Conservation (phyloP, 2,329 filamentous ascomycete species). For the Fusarium sp. region DNA sequence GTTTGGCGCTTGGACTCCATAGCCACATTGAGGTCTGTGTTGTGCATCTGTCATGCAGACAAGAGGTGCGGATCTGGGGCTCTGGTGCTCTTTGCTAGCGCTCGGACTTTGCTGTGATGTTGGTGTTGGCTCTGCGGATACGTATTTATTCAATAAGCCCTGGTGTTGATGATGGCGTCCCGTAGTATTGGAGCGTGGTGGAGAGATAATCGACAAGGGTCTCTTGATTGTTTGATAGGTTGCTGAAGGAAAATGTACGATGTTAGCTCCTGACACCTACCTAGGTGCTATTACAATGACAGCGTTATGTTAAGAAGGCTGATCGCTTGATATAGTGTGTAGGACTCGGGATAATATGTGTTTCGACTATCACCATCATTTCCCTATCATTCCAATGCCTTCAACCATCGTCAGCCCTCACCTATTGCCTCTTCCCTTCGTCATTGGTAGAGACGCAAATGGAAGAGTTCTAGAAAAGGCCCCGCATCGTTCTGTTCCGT, state of each 20-base stretch:
- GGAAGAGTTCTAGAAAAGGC: constrained; percentile 48
- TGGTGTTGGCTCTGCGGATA: constrained; percentile 11
- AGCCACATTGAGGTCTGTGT: constrained; percentile 33
- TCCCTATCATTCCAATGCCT: background rate
- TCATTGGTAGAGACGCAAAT: constrained; percentile 39
- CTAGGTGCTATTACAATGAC: no score
- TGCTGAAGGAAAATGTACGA: background rate
- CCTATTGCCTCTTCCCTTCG: background rate
- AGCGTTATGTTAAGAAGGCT: background rate
- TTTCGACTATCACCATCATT: background rate
- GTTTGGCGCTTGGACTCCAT: background rate
- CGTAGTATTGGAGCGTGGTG: background rate
- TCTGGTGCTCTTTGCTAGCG: constrained; percentile 14
- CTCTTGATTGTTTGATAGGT: background rate
- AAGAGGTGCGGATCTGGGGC: constrained; percentile 12
- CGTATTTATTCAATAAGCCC: constrained; percentile 3
- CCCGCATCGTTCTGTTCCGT: constrained; percentile 44
- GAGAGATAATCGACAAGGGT: background rate
- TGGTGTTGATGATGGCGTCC: constrained; percentile 13
- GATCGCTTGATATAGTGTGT: background rate
- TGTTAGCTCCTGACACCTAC: constrained; percentile 1
- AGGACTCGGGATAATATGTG: background rate
- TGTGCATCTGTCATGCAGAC: constrained; percentile 30
- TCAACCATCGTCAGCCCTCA: background rate
- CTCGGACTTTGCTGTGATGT: constrained; percentile 17